Base-by-base conservation (phyloP, 129 eudicot genomes). In the Glebionis coronaria region DNA sequence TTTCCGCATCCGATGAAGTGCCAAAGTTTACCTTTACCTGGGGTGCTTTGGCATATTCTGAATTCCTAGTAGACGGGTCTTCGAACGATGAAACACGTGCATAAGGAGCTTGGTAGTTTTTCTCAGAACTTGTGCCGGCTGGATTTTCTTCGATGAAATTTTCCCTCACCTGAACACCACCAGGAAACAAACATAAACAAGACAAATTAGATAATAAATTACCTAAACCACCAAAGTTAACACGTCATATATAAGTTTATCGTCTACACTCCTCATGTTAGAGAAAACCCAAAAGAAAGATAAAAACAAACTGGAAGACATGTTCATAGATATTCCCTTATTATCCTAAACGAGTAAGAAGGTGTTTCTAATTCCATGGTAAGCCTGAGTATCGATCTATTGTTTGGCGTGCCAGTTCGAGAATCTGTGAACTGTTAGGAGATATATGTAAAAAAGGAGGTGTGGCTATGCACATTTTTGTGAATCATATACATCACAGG, bases 41-140 rank as follows among this genome's bases (percentile, higher is more conserved):
- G 6, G 90, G 88, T 47, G 85, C 88, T 78, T 86, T 84, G 3
- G 80, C 85, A 65, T 83, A 83, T 54, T 88, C 89, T 12, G 89
- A 78, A 54, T 73, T 75, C 71, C 72, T 66, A 62, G 95, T 81
- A 60, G 75, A 84, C 42, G 92, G 90, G 55, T 88, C 88, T 65
- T 93, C 98, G 25, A 88, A 54, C 44, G 96, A 92, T 58, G 96
- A 88, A 70, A 58, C 79, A 38, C 89, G 82, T 54, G 98, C 95
- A 75, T 71, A 63, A 28, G 96, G 95, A 31, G 95, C 89, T 51
- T 77, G 71, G 67, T 85, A 72, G 53, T 83, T 68, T 35, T 35
- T 35, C 42, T 35, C 42, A 35, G 42, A 49, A 46, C 67, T 52
- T 38, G 53, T 51, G 27, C 56, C 76, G 62, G 42, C 42, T 66